phyloP scores from a whole-genome alignment of 2,329 filamentous ascomycete species.

The Epichloe festucae region DNA sequence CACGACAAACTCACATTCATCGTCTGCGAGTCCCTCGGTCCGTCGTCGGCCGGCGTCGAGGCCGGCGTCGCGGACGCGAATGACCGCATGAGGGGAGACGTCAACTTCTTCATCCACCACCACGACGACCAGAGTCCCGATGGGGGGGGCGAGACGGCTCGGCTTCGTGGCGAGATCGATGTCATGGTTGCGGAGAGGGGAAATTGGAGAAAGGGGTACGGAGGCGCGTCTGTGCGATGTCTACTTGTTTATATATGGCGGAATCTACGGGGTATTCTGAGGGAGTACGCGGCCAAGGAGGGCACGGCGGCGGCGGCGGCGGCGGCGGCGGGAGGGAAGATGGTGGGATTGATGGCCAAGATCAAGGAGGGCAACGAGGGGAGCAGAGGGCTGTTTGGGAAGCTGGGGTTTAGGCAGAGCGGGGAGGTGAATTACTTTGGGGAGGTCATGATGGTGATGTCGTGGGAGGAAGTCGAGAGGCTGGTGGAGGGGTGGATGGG shows the following conservation, averaged over 20 bases:
- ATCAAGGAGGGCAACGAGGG: constrained; percentile 42
- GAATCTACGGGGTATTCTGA: constrained; percentile 40
- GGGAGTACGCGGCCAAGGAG: constrained; percentile 21
- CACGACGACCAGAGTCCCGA: not conserved
- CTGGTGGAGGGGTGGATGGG: constrained; percentile 14
- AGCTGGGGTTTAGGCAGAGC: constrained; percentile 37
- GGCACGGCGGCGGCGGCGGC: not conserved
- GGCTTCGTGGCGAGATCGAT: constrained; percentile 59
- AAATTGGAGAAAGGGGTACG: constrained; percentile 50
- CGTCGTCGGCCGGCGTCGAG: constrained; percentile 3
- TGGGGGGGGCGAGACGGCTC: not conserved
- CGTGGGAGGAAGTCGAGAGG: constrained; percentile 15
- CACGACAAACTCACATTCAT: constrained; percentile 90
- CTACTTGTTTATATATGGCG: constrained; percentile 57
- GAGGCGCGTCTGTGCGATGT: constrained; percentile 48
- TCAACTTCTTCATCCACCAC: constrained; percentile 69
- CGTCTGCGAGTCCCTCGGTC: constrained; percentile 42
- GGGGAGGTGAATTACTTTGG: constrained; percentile 48
- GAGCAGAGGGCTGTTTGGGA: constrained; percentile 38
- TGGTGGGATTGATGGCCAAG: constrained; percentile 38
- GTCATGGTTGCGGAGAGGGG: constrained; percentile 63
- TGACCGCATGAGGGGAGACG: constrained; percentile 54
- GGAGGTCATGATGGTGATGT: constrained; percentile 39
- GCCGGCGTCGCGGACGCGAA: constrained; percentile 40
- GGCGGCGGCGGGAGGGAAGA: not conserved